Evolutionary conservation across 805 yeast species (phyloP).

Genomic region (Candida nonsorbophila): DNA sequence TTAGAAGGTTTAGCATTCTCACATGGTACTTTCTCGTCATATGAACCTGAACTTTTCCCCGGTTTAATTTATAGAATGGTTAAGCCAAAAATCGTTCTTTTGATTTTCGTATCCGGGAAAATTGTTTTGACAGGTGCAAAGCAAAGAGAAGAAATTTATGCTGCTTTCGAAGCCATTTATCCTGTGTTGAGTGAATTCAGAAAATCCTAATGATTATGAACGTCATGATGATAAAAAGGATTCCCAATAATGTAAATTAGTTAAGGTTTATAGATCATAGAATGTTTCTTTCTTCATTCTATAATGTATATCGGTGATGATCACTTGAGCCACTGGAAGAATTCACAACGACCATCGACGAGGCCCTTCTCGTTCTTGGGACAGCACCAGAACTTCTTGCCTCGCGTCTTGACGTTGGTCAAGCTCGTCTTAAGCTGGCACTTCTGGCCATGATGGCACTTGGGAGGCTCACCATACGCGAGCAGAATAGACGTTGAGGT

Average conservation of each 20-base stretch:
- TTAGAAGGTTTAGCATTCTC: slow-evolving; percentile 95
- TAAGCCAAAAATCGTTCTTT: slow-evolving; percentile 92
- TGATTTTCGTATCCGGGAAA: slow-evolving; percentile 95
- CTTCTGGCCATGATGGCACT: slow-evolving; percentile 19
- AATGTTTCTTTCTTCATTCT: not conserved
- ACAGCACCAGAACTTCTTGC: slow-evolving; percentile 30
- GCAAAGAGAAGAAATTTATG: slow-evolving; percentile 96
- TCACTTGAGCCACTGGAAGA: slow-evolving; percentile 14
- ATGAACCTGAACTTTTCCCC: slow-evolving; percentile 97
- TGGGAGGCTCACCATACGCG: slow-evolving; percentile 20
- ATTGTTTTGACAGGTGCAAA: slow-evolving; percentile 98
- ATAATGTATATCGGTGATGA: too few relatives aligned
- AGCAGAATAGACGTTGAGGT: slow-evolving; percentile 1
- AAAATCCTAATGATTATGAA: slow-evolving; percentile 43
- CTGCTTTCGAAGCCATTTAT: slow-evolving; percentile 96
- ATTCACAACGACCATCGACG: slow-evolving; percentile 12
- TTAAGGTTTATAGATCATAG: too few relatives aligned
- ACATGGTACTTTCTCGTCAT: slow-evolving; percentile 97
- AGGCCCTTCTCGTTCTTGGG: slow-evolving; percentile 7
- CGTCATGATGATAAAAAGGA: slow-evolving; percentile 1
- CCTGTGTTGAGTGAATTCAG: slow-evolving; percentile 98
- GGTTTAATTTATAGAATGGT: slow-evolving; percentile 99
- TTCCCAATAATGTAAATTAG: too few relatives aligned
- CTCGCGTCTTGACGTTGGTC: slow-evolving; percentile 16
- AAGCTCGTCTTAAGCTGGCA: slow-evolving; percentile 25